Evolutionary conservation across 75 land plant species (phyloP).

Genomic region (Sequoia sempervirens): DNA sequence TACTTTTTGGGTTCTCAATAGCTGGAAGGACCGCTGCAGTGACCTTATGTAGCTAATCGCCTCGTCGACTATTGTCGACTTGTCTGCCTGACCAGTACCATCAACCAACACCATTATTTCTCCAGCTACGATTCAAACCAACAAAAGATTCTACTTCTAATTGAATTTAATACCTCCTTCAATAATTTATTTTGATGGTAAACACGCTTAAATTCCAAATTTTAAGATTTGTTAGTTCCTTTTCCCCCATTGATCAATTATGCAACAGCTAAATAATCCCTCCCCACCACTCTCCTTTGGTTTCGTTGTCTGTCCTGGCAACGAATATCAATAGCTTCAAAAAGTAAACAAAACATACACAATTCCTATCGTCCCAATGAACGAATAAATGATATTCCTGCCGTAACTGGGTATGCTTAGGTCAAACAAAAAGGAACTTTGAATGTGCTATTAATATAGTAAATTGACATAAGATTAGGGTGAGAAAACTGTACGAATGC

Average conservation of each 20-base stretch:
- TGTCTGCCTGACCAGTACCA: constrained; percentile 49
- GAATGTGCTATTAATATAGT: not conserved
- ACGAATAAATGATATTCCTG: too few relatives aligned
- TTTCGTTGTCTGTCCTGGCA: too few relatives aligned
- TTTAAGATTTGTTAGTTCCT: too few relatives aligned
- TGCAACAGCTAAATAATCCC: too few relatives aligned
- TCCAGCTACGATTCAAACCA: not conserved
- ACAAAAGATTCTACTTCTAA: not conserved
- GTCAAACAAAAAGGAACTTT: not conserved
- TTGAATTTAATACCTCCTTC: not conserved
- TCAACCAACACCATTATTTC: not conserved
- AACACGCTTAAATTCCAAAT: not conserved
- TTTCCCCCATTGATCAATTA: too few relatives aligned
- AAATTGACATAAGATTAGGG: not conserved
- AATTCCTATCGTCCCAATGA: too few relatives aligned
- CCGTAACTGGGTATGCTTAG: too few relatives aligned
- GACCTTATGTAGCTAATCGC: constrained; percentile 60
- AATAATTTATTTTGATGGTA: not conserved
- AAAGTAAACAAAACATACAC: too few relatives aligned
- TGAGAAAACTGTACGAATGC: too few relatives aligned
- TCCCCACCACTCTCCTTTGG: too few relatives aligned
- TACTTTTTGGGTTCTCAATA: constrained; percentile 40
- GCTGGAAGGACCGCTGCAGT: constrained; percentile 43
- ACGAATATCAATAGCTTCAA: too few relatives aligned
- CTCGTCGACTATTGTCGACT: constrained; percentile 77